Conservation (phyloP, 116 monocot species). For the Iris pallida region DNA sequence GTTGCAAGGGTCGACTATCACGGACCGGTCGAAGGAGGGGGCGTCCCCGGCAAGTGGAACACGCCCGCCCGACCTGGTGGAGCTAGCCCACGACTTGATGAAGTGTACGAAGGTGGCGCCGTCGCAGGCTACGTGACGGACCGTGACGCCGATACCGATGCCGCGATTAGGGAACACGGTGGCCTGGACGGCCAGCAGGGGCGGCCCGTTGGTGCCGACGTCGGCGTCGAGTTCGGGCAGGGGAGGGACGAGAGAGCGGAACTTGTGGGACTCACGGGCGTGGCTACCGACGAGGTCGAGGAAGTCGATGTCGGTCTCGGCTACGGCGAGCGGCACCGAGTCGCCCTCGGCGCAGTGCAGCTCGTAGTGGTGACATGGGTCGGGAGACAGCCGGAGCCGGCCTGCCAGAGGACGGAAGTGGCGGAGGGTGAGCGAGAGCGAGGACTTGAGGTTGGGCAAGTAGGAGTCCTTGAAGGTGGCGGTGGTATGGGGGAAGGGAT, state of each 20-base stretch:
- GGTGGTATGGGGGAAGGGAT: conserved; percentile 28
- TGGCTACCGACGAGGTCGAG: conserved; percentile 8
- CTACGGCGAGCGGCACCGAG: conserved; percentile 23
- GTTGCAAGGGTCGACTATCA: conserved; percentile 9
- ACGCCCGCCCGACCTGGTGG: background rate
- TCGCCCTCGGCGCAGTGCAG: conserved; percentile 6
- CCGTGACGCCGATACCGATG: conserved; percentile 19
- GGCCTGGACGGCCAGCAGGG: conserved; percentile 25
- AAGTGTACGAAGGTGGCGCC: conserved; percentile 26
- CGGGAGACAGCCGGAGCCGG: background rate
- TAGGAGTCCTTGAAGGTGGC: conserved; percentile 19
- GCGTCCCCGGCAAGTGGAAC: background rate
- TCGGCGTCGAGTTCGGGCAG: background rate
- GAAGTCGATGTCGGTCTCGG: conserved; percentile 21
- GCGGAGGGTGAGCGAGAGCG: conserved; percentile 41
- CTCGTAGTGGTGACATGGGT: conserved; percentile 9
- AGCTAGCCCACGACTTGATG: conserved; percentile 26
- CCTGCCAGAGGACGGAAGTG: conserved; percentile 54
- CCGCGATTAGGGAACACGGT: conserved; percentile 28
- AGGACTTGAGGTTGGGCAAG: conserved; percentile 37
- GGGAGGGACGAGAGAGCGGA: conserved; percentile 14
- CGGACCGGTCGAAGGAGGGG: conserved; percentile 20
- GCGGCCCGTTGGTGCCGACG: no score
- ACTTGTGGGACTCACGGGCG: background rate
- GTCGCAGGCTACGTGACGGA: conserved; percentile 35